phyloP scores from a whole-genome alignment of 371 early-diverging fungal genomes.

The Apophysomyces trapeziformis region DNA sequence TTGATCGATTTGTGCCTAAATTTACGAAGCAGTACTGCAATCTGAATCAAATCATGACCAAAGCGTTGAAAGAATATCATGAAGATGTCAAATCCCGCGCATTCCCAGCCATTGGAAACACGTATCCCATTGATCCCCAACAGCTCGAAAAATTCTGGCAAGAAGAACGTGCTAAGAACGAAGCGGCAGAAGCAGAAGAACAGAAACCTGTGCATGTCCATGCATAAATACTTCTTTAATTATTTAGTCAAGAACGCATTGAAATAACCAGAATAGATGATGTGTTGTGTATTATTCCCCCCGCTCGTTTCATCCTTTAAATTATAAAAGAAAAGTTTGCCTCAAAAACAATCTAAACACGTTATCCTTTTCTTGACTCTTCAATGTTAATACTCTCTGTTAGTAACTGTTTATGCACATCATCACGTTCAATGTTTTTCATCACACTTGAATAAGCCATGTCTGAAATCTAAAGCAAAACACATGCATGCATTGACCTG shows the following conservation, averaged over 20 bases:
- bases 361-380: too few relatives aligned
- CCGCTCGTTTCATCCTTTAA: too few relatives aligned
- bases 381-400: too few relatives aligned
- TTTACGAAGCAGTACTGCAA: slow-evolving; percentile 91
- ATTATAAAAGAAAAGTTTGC: background rate
- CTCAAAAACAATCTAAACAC: too few relatives aligned
- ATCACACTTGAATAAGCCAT: too few relatives aligned
- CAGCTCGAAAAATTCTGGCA: slow-evolving; percentile 59
- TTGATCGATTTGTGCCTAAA: slow-evolving; percentile 83
- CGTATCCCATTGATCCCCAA: slow-evolving; percentile 70
- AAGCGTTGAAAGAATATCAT: slow-evolving; percentile 73
- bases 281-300: too few relatives aligned
- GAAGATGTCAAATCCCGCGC: slow-evolving; percentile 74
- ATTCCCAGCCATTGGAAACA: slow-evolving; percentile 84
- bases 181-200: slow-evolving; percentile 17
- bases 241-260: too few relatives aligned
- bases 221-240: background rate
- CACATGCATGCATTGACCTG: too few relatives aligned
- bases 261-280: too few relatives aligned
- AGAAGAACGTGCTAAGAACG: slow-evolving; percentile 15
- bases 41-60: slow-evolving; percentile 70
- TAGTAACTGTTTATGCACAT: too few relatives aligned
- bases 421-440: too few relatives aligned
- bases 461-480: too few relatives aligned
- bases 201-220: slow-evolving; percentile 3